phyloP scores from a whole-genome alignment of 345 rosid species.

The Citrus trifoliata region DNA sequence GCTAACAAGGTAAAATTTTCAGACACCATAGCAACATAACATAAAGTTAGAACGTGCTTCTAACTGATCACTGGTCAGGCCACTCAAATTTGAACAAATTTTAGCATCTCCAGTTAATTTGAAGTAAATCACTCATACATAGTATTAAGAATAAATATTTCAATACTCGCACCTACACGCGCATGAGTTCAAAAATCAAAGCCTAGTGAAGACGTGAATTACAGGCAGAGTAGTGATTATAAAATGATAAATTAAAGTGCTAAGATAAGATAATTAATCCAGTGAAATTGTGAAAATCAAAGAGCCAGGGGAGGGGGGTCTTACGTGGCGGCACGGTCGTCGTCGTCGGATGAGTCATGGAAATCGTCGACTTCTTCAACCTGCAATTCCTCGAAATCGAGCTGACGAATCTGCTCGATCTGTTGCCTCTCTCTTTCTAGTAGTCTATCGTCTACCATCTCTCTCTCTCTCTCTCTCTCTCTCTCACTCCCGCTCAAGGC shows the following conservation, averaged over 20 bases:
- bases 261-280: neutral
- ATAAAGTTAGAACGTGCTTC: neutral
- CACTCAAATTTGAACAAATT: neutral
- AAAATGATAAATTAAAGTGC: neutral
- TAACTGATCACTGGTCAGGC: neutral
- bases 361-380: conserved; percentile 79
- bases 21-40: neutral
- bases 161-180: neutral
- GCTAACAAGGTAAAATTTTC: neutral
- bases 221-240: neutral
- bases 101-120: neutral
- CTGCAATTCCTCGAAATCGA: conserved; percentile 80
- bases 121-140: neutral
- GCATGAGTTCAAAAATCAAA: neutral
- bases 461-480: neutral
- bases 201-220: too few species aligned
- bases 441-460: conserved; percentile 49
- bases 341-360: conserved; percentile 52
- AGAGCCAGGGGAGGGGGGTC: neutral
- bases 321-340: conserved; percentile 41
- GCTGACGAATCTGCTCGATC: conserved; percentile 85
- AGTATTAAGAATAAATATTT: neutral
- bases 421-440: conserved; percentile 74
- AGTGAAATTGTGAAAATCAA: neutral
- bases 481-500: neutral